These are phyloP conservation scores for Coemansia sp. DNA, from an alignment of 192 early-diverging fungal species.

Conservation along the genomic window DNA sequence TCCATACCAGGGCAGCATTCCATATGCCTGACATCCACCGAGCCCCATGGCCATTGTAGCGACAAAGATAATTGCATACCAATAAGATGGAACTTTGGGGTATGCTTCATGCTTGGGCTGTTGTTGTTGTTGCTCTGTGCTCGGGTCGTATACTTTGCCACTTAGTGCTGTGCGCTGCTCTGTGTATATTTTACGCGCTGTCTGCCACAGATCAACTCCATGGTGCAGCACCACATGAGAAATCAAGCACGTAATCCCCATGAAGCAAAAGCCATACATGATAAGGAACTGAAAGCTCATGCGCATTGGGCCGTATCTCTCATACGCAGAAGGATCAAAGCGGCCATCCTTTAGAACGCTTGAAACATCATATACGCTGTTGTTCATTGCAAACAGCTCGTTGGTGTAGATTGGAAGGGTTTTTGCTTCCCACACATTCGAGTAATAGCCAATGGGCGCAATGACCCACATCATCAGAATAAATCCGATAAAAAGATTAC, in stretches of 20 bases:
- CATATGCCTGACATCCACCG: slow-evolving; percentile 25
- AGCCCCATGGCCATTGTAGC: slow-evolving; percentile 35
- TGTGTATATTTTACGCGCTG: slow-evolving; percentile 50
- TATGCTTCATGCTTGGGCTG: not conserved
- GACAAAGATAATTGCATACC: slow-evolving; percentile 55
- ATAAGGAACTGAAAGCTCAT: slow-evolving; percentile 64
- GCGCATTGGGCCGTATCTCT: slow-evolving; percentile 58
- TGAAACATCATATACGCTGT: slow-evolving; percentile 55
- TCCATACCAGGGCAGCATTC: slow-evolving; percentile 63
- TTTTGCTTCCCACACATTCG: slow-evolving; percentile 57
- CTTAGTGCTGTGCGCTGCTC: not conserved
- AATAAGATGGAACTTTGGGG: slow-evolving; percentile 61
- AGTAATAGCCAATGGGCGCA: slow-evolving; percentile 65
- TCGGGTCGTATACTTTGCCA: no score
- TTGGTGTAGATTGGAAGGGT: slow-evolving; percentile 63
- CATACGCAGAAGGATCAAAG: slow-evolving; percentile 57
- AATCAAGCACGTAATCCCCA: slow-evolving; percentile 64
- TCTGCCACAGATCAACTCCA: slow-evolving; percentile 59
- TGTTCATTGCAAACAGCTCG: slow-evolving; percentile 53
- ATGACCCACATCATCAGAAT: slow-evolving; percentile 68
- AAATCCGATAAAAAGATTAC: slow-evolving; percentile 66
- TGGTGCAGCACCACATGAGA: slow-evolving; percentile 61
- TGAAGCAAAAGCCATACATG: slow-evolving; percentile 67
- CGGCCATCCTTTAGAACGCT: slow-evolving; percentile 54
- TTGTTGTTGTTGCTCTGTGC: no score